Percentiles rank a stretch among this genome's conserved stretches.
phyloP scores from a whole-genome alignment of 805 yeast species.

The Kuraishia ogatae region DNA sequence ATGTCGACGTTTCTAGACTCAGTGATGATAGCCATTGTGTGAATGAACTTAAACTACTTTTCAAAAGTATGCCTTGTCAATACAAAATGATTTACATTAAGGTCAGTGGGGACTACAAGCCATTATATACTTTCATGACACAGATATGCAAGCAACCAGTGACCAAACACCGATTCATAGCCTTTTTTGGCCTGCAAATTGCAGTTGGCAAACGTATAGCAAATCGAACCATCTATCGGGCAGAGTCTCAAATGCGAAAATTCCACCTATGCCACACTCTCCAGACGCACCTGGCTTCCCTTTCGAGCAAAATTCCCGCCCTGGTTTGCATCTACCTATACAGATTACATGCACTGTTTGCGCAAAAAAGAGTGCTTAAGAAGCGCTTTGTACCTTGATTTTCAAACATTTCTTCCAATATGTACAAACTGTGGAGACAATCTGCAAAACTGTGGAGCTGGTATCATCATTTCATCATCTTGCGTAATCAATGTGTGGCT shows the following conservation, averaged over 20 bases:
- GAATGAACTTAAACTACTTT: background rate
- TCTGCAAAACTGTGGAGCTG: background rate
- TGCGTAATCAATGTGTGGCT: background rate
- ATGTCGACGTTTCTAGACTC: conserved; percentile 19
- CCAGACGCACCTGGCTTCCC: background rate
- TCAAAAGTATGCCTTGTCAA: background rate
- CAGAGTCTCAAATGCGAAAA: background rate
- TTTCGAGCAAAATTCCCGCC: background rate
- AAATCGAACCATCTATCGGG: background rate
- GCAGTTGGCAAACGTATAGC: background rate
- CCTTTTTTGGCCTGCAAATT: background rate
- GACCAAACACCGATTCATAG: background rate
- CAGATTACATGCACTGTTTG: background rate
- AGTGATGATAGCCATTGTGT: conserved; percentile 3
- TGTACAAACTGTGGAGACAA: background rate
- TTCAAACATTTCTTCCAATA: background rate
- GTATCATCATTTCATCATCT: background rate
- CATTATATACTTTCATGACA: no score
- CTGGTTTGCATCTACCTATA: background rate
- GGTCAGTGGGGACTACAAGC: background rate
- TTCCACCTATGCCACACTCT: background rate
- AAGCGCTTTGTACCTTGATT: background rate
- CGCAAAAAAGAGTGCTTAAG: background rate
- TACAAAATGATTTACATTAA: background rate
- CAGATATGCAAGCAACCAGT: background rate